Evolutionary conservation across 1,284 basidiomycete species (phyloP), one percentile per base, ranked within the genome.

Genomic region (Puccinia polysora): DNA sequence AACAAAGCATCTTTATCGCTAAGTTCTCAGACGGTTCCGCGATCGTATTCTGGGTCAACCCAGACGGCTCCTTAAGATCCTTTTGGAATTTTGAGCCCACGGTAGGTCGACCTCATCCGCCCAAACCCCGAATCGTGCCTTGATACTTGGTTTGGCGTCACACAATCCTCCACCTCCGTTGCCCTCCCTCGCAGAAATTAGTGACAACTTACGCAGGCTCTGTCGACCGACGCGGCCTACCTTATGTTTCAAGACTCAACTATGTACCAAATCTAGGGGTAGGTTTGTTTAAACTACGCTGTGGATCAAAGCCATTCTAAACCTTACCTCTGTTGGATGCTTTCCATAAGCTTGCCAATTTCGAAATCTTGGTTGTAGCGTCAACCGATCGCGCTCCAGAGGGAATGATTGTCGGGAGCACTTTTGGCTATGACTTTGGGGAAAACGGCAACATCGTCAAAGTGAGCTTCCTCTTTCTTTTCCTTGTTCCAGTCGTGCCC

Each of bases 191-290:
- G 12, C 28, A 64, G 38, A 43, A 65, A 50, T 58, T 56, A n/a
- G 28, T 25, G 10, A 45, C 70, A 30, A 45, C 25, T 2, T 72
- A 56, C 45, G 43, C 70, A 32, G 70, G 70, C n/a, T 63, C 60
- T 18, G 25, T 72, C n/a, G 70, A 72, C 40, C 70, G 70, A 15
- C 32, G 58, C 38, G 70, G 70, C 25, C 34, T 72, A 65, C 60
- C 53, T 30, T 72, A 72, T 34, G 62, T 72, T 23, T 72, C 70
- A 23, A 55, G 47, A 45, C 36, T 65, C 28, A 52, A 36, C n/a
- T 58, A 64, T 53, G 43, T 72, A 65, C 53, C 47, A 23, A 45
- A 45, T 23, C 43, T 65, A 28, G 47, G 63, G 14, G 63, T 65
- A 36, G 53, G 47, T 43, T 53, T n/a, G n/a, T n/a, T n/a, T n/a